Evolutionary conservation across 2,329 filamentous ascomycete genomes (phyloP).

Genomic region (Tolypocladium tundrense): DNA sequence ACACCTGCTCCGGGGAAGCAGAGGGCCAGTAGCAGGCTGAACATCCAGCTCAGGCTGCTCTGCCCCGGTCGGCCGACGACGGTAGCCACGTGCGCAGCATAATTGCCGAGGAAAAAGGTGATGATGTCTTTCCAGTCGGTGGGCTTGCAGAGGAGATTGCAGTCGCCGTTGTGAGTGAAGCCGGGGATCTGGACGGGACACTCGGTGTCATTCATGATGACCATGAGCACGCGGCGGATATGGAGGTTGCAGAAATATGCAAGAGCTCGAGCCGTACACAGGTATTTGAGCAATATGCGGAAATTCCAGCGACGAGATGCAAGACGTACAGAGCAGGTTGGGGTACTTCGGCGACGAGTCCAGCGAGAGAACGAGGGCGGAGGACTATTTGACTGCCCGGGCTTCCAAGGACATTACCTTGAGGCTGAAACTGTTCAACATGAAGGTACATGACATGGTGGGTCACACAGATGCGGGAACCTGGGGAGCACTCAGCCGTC

Average conservation of each 20-base stretch:
- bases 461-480: background rate
- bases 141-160: slow-evolving; percentile 4
- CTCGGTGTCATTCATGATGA: background rate
- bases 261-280: background rate
- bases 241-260: background rate
- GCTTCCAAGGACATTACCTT: background rate
- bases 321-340: background rate
- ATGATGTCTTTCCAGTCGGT: slow-evolving; percentile 2
- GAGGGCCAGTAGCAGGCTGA: slow-evolving; percentile 1
- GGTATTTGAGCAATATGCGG: background rate
- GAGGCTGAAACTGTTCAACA: background rate
- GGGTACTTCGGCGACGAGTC: no score
- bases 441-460: background rate
- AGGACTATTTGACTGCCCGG: background rate
- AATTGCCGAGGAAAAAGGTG: slow-evolving; percentile 4
- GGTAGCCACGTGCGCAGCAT: slow-evolving; percentile 2
- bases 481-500: background rate
- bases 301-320: background rate
- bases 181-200: slow-evolving; percentile 1
- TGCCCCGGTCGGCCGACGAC: slow-evolving; percentile 2
- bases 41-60: background rate
- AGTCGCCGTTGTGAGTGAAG: slow-evolving; percentile 5
- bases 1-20: slow-evolving; percentile 3
- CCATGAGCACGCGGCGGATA: no score
- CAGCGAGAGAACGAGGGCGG: background rate